Percentiles rank a stretch among this genome's conserved stretches.
These are phyloP conservation scores for Boletus sp. DNA, from an alignment of 768 basidiomycete genomes.

Conservation along the genomic window DNA sequence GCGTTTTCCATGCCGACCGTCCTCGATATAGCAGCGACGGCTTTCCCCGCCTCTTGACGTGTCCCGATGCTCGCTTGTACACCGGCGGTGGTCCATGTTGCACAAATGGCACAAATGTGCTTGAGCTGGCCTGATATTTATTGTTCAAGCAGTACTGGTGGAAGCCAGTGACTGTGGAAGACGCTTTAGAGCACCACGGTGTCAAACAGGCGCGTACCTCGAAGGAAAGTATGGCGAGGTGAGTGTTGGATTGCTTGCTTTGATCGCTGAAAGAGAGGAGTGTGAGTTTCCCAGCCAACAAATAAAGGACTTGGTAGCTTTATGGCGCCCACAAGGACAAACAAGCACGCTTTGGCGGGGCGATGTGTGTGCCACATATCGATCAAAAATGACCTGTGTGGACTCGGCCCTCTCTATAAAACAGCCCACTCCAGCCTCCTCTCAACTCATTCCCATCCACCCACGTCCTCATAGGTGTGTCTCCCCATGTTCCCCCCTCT, in stretches of 20 bases:
- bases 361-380: conserved; percentile 25
- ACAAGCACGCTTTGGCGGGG: conserved; percentile 40
- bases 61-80: neutral
- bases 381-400: conserved; percentile 36
- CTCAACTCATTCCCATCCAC: neutral
- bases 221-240: neutral
- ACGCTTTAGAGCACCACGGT: neutral
- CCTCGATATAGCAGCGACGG: conserved; percentile 1
- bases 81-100: neutral
- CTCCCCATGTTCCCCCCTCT: neutral
- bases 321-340: conserved; percentile 46
- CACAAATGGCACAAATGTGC: neutral
- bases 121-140: neutral
- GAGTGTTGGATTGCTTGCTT: neutral
- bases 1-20: neutral
- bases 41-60: neutral
- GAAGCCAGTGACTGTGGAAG: neutral
- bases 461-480: conserved; percentile 6
- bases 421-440: neutral
- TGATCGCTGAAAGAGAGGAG: conserved; percentile 4
- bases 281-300: conserved; percentile 27
- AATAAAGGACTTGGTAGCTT: conserved; percentile 27
- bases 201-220: neutral
- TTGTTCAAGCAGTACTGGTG: neutral
- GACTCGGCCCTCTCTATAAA: conserved; percentile 25